Base-by-base conservation (phyloP, 1,284 basidiomycete species). In the Abortiporus biennis region DNA sequence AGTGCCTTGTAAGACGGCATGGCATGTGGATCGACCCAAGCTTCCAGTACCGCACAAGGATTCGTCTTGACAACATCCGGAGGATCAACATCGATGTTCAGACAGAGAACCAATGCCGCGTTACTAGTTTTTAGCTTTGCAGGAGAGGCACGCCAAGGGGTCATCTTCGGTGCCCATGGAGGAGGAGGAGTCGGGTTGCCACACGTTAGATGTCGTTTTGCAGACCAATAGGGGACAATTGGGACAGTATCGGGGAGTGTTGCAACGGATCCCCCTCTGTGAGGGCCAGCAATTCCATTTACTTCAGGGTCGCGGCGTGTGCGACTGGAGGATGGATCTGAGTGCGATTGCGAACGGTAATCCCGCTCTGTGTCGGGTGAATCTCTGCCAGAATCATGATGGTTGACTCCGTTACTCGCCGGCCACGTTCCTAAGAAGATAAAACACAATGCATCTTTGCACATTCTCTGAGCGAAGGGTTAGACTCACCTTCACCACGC, bases 71-170 rank as follows among this genome's bases (percentile, higher is more conserved):
- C 87, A 38, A 97, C 74, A 58, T 99, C 95, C 45, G 95, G 95
- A 13, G 95, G 95, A 58, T 99, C 95, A 32, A 97, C 92, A 43
- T 96, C 94, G 57, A 99, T 91, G 66, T 99, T 98, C 34, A 99
- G 74, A 59, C 95, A 99, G 49, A 98, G 75, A 12, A 97, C 89
- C n/a, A 99, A 75, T 0, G 89, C 90, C 1, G 92, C 95, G 35
- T 92, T 86, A 20, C 90, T 85, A 0, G 94, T 98, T 67, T 91
- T 94, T 46, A 90, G 78, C 60, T 88, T 91, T 48, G 80, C 87
- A 13, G 84, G 80, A 0, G 80, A 76, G 6, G 85, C 74, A 52
- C 86, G 80, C 92, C 93, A 97, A 9, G 80, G 77, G 35, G 75
- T 74, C 55, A 78, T 76, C 57, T 73, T 81, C 30, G 78, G 68